A percentile compares a stretch with the other conserved stretches of the same genome.
phyloP scores from a whole-genome alignment of 2,329 filamentous ascomycete genomes.

The Tolypocladium tundrense region DNA sequence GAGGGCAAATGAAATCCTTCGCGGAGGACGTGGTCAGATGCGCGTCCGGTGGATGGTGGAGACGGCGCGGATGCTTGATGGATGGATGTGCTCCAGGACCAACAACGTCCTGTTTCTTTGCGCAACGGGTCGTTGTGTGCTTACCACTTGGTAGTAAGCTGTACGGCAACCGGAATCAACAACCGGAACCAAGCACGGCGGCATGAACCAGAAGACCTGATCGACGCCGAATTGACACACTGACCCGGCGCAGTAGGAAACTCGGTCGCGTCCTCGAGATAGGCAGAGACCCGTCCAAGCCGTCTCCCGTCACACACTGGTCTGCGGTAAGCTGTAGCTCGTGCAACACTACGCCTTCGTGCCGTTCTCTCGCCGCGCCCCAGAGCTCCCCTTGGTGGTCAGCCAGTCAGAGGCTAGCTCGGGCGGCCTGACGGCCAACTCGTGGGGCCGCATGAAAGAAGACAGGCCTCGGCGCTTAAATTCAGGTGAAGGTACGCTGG shows the following conservation, averaged over 20 bases:
- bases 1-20: neutral
- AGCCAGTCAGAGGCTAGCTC: slow-evolving; percentile 8
- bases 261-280: no score
- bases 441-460: slow-evolving; percentile 36
- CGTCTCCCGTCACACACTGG: no score
- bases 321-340: neutral
- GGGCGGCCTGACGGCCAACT: slow-evolving; percentile 11
- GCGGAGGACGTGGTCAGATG: neutral
- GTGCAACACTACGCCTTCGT: neutral
- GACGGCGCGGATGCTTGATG: neutral
- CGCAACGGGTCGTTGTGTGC: neutral
- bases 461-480: slow-evolving; percentile 49
- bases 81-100: neutral
- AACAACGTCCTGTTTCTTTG: neutral
- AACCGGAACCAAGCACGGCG: neutral
- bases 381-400: neutral
- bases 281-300: neutral
- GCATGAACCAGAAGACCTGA: neutral
- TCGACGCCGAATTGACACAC: neutral
- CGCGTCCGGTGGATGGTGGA: neutral
- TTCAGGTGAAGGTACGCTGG: slow-evolving; percentile 19
- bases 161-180: neutral
- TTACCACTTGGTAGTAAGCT: neutral
- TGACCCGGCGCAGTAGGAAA: neutral
- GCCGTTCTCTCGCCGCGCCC: neutral